Base-by-base conservation (phyloP, 306 rosid species). In the Styphnolobium japonicum region DNA sequence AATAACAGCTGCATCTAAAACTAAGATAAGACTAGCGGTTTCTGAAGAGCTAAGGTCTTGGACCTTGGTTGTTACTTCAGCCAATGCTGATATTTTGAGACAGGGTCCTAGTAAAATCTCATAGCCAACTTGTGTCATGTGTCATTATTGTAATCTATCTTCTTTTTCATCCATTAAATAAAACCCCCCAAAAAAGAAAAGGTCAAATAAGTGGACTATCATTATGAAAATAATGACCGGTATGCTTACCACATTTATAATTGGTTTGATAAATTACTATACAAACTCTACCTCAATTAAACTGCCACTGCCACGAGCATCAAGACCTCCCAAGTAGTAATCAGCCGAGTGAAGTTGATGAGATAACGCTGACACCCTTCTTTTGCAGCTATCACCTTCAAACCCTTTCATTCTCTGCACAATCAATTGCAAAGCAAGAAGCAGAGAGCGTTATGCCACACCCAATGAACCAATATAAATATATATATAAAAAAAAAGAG, bases 231-330 rank as follows among this genome's bases (percentile, higher is more conserved):
- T 62, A 31, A 33, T 34, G 53, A 42, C 42, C 6, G 11, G 19
- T 43, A 48, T 48, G 45, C 18, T 62, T 34, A 25, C 33, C 23
- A 49, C n/a, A 36, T 31, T 60, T 75, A 49, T 21, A 57, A 37
- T 57, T 56, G 22, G 64, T 31, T 19, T 21, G 73, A 42, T 7
- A 23, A 43, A 81, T 34, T 66, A 31, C 33, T 49, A 69, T 9
- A 36, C 25, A 2, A 14, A 58, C 19, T 27, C 36, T 92, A 94
- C 98, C 97, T 94, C 90, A 40, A 66, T 84, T 48, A 88, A 81
- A 84, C 86, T 56, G 73, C 67, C 78, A 73, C 71, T 67, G 83
- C 83, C 82, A 31, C 21, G 85, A 5, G 84, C 78, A 81, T 87
- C 89, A 29, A 83, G 72, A 42, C 71, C 88, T 19, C 80, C 88